Evolutionary conservation across 805 yeast genomes (phyloP).

Genomic region (Blastobotrys attinorum): DNA sequence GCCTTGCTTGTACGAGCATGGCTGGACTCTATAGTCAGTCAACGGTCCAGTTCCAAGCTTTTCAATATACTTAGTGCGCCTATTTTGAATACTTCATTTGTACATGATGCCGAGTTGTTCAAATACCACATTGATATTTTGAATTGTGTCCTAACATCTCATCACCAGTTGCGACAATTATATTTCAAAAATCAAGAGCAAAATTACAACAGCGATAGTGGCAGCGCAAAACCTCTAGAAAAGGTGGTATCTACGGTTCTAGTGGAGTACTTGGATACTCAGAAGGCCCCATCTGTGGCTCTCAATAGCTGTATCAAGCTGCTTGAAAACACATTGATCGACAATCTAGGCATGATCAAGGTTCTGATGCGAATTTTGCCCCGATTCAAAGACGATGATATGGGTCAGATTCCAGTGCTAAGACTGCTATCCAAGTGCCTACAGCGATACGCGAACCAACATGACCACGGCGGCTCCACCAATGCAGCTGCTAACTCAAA

Average conservation of each 20-base stretch:
- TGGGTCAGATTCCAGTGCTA: background rate
- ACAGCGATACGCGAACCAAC: background rate
- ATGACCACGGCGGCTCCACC: background rate
- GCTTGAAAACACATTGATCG: background rate
- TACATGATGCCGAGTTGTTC: constrained; percentile 58
- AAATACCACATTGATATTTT: constrained; percentile 53
- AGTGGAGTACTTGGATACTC: background rate
- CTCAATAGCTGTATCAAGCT: background rate
- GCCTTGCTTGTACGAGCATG: constrained; percentile 18
- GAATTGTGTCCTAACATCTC: constrained; percentile 39
- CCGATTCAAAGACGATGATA: background rate
- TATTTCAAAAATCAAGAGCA: constrained; percentile 1
- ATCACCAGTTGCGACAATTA: constrained; percentile 41
- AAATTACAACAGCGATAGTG: background rate
- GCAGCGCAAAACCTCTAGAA: background rate
- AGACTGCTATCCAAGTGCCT: background rate
- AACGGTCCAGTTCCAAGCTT: constrained; percentile 53
- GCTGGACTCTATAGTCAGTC: constrained; percentile 18
- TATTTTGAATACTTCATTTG: constrained; percentile 37
- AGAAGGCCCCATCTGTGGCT: background rate
- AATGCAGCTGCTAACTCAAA: background rate
- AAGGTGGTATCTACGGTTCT: background rate
- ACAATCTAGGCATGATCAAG: background rate
- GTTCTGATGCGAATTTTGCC: constrained; percentile 1
- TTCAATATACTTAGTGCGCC: constrained; percentile 54